Base-by-base conservation (phyloP, 306 rosid species). In the Prunus kanzakura region DNA sequence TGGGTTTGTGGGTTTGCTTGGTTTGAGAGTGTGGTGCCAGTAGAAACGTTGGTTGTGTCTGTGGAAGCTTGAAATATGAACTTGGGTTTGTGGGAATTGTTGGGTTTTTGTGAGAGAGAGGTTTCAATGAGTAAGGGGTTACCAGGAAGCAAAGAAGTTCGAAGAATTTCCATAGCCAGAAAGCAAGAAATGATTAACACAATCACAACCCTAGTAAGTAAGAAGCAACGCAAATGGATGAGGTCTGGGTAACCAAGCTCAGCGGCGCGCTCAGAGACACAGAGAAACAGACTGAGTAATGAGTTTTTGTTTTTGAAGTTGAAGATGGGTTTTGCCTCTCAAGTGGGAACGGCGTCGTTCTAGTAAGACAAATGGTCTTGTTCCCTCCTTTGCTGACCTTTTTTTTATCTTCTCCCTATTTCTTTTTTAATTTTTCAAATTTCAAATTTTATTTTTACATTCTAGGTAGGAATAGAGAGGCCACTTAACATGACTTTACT, bases 121-220 rank as follows among this genome's bases (percentile, higher is more conserved):
- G 62, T 15, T 70, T 30, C 79, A 11, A 62, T 30, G 49, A 76
- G 43, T 11, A 71, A 27, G 20, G 62, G 79, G 19, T 29, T 79
- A 5, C 50, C 50, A 50, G 71, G 75, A 30, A 70, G 72, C 11
- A 78, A 66, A 65, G 68, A 4, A 67, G 60, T 30, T 30, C 56
- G 76, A 15, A 76, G 81, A 76, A 52, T 75, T 18, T 72, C 79
- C 90, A 84, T 86, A 12, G 65, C 27, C 7, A 30, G 10, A 18
- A 49, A 6, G 67, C 13, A 57, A 58, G 29, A 46, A 50, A 4
- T 51, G n/a, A n/a, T 8, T 51, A 52, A 18, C 0, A 50, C 11
- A 19, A 71, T 11, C 32, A 19, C 69, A 64, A 64, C 14, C 10
- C 25, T 5, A 20, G 25, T 43, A 4, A 64, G 69, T 5, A 35